phyloP scores from a whole-genome alignment of 148 eudicot species.

The Vaccinium darrowii region DNA sequence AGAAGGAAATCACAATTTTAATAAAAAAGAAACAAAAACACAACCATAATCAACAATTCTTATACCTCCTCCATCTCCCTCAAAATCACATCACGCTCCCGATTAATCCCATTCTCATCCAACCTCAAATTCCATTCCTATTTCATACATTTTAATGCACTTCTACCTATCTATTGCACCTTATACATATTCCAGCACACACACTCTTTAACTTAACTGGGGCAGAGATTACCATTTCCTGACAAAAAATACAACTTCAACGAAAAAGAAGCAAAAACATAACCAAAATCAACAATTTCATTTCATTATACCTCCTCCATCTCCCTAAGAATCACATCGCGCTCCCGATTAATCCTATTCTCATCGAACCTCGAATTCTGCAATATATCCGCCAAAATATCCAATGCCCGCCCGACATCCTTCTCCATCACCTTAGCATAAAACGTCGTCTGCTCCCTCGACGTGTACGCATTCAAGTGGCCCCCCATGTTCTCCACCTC shows the following conservation, averaged over 20 bases:
- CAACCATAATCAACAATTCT: not conserved
- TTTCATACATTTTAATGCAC: too few species aligned
- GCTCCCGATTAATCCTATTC: slow-evolving; percentile 51
- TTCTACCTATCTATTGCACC: too few species aligned
- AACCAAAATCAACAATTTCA: not conserved
- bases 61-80: slow-evolving; percentile 91
- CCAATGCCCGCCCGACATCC: slow-evolving; percentile 62
- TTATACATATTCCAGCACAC: too few species aligned
- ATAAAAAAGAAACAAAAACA: not conserved
- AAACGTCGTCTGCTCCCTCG: slow-evolving; percentile 82
- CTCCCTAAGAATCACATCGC: slow-evolving; percentile 87
- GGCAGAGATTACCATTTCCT: not conserved
- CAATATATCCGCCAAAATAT: slow-evolving; percentile 76
- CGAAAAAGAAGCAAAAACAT: not conserved
- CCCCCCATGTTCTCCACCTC: slow-evolving; percentile 96
- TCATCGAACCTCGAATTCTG: slow-evolving; percentile 88
- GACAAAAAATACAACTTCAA: not conserved
- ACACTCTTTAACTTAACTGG: too few species aligned
- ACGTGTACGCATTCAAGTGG: slow-evolving; percentile 86
- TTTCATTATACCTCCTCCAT: slow-evolving; percentile 68
- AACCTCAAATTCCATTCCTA: slow-evolving; percentile 18
- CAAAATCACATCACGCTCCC: slow-evolving; percentile 76
- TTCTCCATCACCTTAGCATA: slow-evolving; percentile 72
- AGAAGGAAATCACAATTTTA: not conserved
- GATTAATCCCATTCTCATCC: slow-evolving; percentile 46